phyloP scores from a whole-genome alignment of 495 filamentous ascomycete genomes.

The Pyrenopolyporus hunteri region DNA sequence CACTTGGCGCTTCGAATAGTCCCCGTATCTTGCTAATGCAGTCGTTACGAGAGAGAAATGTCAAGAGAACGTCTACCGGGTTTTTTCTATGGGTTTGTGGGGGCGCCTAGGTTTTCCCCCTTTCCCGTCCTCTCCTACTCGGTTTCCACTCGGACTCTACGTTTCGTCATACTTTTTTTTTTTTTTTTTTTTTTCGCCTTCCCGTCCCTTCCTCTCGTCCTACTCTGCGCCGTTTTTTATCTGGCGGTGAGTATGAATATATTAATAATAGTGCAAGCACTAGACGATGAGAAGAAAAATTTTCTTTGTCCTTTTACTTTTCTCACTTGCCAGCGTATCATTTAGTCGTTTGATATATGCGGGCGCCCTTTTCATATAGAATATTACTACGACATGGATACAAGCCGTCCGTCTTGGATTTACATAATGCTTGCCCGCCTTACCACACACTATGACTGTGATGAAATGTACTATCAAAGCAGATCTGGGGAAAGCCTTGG shows the following conservation, averaged over 20 bases:
- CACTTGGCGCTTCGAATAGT: slow-evolving; percentile 8
- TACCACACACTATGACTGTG: slow-evolving; percentile 9
- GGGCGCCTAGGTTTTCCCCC: slow-evolving; percentile 11
- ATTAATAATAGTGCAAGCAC: slow-evolving; percentile 2
- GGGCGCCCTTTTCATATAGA: slow-evolving; percentile 28
- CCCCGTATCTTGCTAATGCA: background rate
- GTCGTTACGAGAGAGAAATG: slow-evolving; percentile 19
- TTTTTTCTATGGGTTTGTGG: slow-evolving; percentile 13
- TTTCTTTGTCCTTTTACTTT: slow-evolving; percentile 7
- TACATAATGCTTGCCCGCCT: slow-evolving; percentile 16
- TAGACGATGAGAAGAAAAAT: background rate
- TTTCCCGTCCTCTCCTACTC: slow-evolving; percentile 5
- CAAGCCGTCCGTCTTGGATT: slow-evolving; percentile 6
- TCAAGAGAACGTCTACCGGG: background rate
- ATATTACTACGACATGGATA: slow-evolving; percentile 25
- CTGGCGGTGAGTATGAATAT: slow-evolving; percentile 28
- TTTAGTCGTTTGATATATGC: slow-evolving; percentile 27
- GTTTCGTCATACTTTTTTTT: background rate
- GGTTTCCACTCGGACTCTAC: too few relatives aligned
- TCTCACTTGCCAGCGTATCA: background rate
- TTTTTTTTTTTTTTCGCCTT: background rate
- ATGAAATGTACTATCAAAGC: background rate
- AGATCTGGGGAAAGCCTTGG: slow-evolving; percentile 32
- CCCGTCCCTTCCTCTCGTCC: background rate
- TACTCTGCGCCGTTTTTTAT: too few relatives aligned